phyloP scores from a whole-genome alignment of 805 yeast genomes.

The Suhomyces pyralidae region DNA sequence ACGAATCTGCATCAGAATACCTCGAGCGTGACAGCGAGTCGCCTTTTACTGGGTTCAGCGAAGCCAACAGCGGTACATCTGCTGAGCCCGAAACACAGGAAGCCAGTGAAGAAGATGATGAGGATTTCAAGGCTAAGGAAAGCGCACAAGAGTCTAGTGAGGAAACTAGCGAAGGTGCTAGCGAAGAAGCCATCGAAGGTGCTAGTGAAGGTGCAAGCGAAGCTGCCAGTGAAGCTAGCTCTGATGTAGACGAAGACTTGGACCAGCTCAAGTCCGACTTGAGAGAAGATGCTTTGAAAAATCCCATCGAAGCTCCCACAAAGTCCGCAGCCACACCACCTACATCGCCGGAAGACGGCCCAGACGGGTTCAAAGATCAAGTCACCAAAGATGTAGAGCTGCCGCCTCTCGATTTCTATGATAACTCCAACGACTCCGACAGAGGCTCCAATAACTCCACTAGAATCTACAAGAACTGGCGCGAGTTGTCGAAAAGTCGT shows the following conservation, averaged over 20 bases:
- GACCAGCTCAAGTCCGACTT: constrained; percentile 12
- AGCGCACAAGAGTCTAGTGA: not conserved
- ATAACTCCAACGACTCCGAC: constrained; percentile 56
- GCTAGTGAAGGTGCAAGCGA: not conserved
- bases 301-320: not conserved
- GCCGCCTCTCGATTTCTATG: constrained; percentile 34
- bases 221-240: constrained; percentile 24
- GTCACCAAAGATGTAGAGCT: not conserved
- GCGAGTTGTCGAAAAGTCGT: constrained; percentile 50
- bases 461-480: constrained; percentile 71
- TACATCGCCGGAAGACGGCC: constrained; percentile 6
- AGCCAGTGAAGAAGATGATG: constrained; percentile 1
- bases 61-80: not conserved
- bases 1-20: constrained; percentile 34
- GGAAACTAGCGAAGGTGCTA: not conserved
- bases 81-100: constrained; percentile 4
- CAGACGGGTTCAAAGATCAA: not conserved
- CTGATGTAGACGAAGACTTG: constrained; percentile 17
- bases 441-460: constrained; percentile 59
- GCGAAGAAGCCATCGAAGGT: not conserved
- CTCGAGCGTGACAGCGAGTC: constrained; percentile 15
- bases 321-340: constrained; percentile 8
- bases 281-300: constrained; percentile 14
- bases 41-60: constrained; percentile 12
- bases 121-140: constrained; percentile 7